phyloP scores from a whole-genome alignment of 768 basidiomycete species.

The Hericium alpestre region DNA sequence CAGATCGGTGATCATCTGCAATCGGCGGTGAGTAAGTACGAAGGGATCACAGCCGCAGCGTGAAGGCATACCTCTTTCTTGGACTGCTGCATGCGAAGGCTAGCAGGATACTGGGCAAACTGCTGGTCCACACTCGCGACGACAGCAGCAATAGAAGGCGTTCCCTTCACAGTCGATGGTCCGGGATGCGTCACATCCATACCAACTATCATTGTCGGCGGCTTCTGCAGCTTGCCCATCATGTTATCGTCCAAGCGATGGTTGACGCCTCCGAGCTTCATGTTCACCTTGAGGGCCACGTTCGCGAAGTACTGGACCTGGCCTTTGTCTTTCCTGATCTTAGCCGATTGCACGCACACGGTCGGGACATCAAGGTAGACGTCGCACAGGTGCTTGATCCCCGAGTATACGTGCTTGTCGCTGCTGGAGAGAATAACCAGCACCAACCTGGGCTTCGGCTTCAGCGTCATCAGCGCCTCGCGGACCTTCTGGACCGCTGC shows the following conservation, averaged over 20 bases:
- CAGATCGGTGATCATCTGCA: constrained; percentile 39
- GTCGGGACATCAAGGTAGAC: constrained; percentile 41
- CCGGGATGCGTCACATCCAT: constrained; percentile 75
- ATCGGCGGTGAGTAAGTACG: neutral
- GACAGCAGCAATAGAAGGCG: constrained; percentile 45
- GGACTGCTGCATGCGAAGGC: constrained; percentile 38
- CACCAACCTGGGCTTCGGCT: constrained; percentile 32
- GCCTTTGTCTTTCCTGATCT: constrained; percentile 59
- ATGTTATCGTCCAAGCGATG: constrained; percentile 32
- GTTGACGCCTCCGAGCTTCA: constrained; percentile 46
- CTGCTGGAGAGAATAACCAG: constrained; percentile 37
- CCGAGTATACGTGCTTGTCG: constrained; percentile 40
- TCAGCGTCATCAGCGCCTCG: constrained; percentile 24
- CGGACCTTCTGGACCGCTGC: constrained; percentile 38
- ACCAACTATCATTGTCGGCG: constrained; percentile 43
- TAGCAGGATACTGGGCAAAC: constrained; percentile 41
- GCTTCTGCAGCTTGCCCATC: constrained; percentile 26
- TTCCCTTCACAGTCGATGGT: constrained; percentile 50
- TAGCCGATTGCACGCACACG: constrained; percentile 63
- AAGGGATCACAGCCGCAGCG: neutral
- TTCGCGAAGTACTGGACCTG: constrained; percentile 43
- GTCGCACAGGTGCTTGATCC: constrained; percentile 43
- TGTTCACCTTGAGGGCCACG: constrained; percentile 45
- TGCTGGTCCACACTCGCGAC: constrained; percentile 36
- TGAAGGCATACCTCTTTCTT: constrained; percentile 57